Evolutionary conservation across 1,284 basidiomycete genomes (phyloP), one percentile per base, ranked within the genome.

Genomic region (Sutorius eximius): DNA sequence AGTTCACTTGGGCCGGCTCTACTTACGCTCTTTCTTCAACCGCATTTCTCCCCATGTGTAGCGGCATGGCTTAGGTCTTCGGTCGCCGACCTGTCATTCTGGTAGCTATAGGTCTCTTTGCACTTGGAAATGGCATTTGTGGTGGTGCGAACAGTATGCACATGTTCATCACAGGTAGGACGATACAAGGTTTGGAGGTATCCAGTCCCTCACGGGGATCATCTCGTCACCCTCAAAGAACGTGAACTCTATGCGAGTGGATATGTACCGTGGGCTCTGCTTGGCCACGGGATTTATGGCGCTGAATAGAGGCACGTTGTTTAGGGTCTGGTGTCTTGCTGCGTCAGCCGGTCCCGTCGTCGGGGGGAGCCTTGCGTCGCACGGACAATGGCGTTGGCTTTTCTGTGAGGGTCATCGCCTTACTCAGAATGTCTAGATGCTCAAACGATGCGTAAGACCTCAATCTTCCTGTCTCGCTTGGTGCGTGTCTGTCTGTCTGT

Each of bases 141-240:
- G 75, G 74, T 22, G 67, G 71, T 2, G 75, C 77, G 0, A 63
- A 66, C 33, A 70, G 48, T 41, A 75, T 77, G 69, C 68, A 64
- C 22, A 71, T 70, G 69, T 61, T 79, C 33, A 73, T 75, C 44
- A 67, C 65, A 9, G 73, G 71, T 7, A 63, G 77, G 15, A 61
- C 64, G 15, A 46, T 77, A 9, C 73, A 76, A 52, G 75, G 75
- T 5, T 74, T 38, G 20, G 48, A 5, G 47, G 47, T 16, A 49
- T 49, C 9, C 61, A 72, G 15, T 66, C 73, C 2, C 52, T 74
- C 18, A 65, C 67, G 1, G 67, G 67, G 13, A 72, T 77, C 58
- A 63, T 77, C 59, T 77, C n/a, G 73, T 75, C 3, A 64, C 74
- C 0, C 63, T 77, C 1, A 56, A 63, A 20, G 74, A 77, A 47